Conservation (phyloP, 306 rosid genomes). For the Acacia acuminata region DNA sequence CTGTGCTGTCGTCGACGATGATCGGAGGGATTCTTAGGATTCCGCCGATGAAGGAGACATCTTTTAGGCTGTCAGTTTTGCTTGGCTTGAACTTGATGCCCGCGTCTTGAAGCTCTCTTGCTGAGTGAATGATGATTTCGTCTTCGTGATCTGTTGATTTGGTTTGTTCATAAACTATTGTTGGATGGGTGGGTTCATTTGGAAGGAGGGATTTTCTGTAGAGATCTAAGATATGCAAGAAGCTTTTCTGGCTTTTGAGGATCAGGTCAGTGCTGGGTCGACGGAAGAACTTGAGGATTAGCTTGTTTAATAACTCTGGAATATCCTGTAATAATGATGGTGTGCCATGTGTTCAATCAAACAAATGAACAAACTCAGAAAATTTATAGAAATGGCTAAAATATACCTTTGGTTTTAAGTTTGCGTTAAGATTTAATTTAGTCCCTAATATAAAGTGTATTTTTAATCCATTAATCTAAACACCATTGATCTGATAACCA, state of each 20-base stretch:
- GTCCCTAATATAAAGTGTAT: too few relatives aligned
- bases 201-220: constrained; percentile 34
- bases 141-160: neutral
- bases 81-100: constrained; percentile 46
- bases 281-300: constrained; percentile 30
- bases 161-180: neutral
- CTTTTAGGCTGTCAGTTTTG: constrained; percentile 31
- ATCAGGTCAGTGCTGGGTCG: neutral
- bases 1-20: constrained; percentile 37
- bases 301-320: constrained; percentile 24
- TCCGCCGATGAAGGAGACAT: constrained; percentile 39
- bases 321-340: constrained; percentile 9
- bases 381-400: too few relatives aligned
- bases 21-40: constrained; percentile 36
- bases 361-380: too few relatives aligned
- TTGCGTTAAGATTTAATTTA: too few relatives aligned
- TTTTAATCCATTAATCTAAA: too few relatives aligned
- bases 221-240: constrained; percentile 42
- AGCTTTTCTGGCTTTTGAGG: too few relatives aligned
- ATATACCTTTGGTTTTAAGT: too few relatives aligned
- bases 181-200: constrained; percentile 18
- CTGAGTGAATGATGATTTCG: constrained; percentile 34
- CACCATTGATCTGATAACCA: too few relatives aligned
- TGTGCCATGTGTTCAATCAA: too few relatives aligned
- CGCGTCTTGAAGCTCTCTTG: constrained; percentile 46